These are phyloP conservation scores for Plasmodium ovale DNA, from an alignment of 169 alveolate species.

Conservation along the genomic window DNA sequence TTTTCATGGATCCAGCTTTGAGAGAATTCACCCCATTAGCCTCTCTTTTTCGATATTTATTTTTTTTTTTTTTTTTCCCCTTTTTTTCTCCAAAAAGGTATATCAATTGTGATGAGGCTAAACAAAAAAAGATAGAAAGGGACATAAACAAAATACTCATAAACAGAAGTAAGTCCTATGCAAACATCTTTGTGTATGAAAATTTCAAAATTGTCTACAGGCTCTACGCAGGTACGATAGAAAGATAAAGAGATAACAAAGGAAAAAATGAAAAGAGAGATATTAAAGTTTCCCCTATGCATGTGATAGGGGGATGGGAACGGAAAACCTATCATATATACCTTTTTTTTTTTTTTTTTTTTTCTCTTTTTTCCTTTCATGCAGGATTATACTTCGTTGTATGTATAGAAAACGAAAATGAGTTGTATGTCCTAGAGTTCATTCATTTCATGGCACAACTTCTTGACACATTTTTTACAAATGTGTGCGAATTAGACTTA, in stretches of 20 bases:
- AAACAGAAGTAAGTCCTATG: slow-evolving; percentile 89
- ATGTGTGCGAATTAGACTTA: slow-evolving; percentile 94
- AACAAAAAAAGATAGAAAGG: slow-evolving; percentile 81
- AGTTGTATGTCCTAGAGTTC: slow-evolving; percentile 89
- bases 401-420: slow-evolving; percentile 93
- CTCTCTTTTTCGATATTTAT: too few relatives aligned
- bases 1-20: too few relatives aligned
- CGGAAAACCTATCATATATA: background rate
- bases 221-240: slow-evolving; percentile 89
- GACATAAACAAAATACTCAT: slow-evolving; percentile 85
- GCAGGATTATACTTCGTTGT: slow-evolving; percentile 91
- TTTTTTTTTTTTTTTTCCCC: background rate
- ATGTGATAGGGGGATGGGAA: background rate
- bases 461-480: slow-evolving; percentile 93
- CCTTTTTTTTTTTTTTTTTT: background rate
- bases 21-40: too few relatives aligned
- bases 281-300: too few relatives aligned
- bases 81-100: slow-evolving; percentile 20
- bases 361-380: background rate
- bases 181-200: slow-evolving; percentile 92
- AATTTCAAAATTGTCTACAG: slow-evolving; percentile 91
- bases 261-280: background rate
- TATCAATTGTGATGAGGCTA: slow-evolving; percentile 83
- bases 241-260: background rate
- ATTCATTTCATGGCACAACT: slow-evolving; percentile 93